Percentiles rank a stretch among this genome's conserved stretches.
phyloP scores from a whole-genome alignment of 805 yeast genomes.

The Kluyveromyces dobzhanskii region DNA sequence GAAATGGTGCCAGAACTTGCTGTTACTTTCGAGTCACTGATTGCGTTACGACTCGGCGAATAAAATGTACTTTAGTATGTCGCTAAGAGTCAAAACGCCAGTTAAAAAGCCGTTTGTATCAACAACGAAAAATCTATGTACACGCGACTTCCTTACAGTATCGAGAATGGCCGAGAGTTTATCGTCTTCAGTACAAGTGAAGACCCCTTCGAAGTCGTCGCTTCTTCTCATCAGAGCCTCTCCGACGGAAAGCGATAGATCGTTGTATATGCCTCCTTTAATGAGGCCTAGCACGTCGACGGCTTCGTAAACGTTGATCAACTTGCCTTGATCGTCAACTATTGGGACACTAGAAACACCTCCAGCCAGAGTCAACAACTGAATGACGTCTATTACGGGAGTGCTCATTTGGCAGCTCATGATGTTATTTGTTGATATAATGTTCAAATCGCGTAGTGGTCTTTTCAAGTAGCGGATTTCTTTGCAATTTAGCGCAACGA shows the following conservation, averaged over 20 bases:
- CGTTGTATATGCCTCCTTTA: conserved; percentile 90
- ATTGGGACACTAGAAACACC: conserved; percentile 93
- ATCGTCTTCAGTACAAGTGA: conserved; percentile 86
- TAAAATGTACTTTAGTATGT: conserved; percentile 75
- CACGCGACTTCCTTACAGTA: conserved; percentile 81
- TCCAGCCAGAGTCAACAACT: conserved; percentile 56
- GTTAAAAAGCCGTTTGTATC: conserved; percentile 69
- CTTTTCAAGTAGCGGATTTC: conserved; percentile 78
- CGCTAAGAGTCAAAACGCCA: conserved; percentile 87
- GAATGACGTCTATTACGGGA: conserved; percentile 90
- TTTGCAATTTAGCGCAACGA: conserved; percentile 91
- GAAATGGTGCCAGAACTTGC: no score
- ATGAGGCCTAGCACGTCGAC: conserved; percentile 88
- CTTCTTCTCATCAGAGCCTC: conserved; percentile 85
- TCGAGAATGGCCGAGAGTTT: conserved; percentile 84
- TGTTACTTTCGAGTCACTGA: no score
- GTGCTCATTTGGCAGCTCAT: conserved; percentile 81
- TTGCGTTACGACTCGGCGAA: conserved; percentile 38
- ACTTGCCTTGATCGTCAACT: conserved; percentile 56
- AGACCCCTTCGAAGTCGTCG: conserved; percentile 96
- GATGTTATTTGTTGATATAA: conserved; percentile 51
- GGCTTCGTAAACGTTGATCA: conserved; percentile 90
- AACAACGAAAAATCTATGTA: conserved; percentile 88
- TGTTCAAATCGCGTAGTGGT: conserved; percentile 61
- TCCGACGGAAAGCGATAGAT: conserved; percentile 84